Evolutionary conservation across 2,329 filamentous ascomycete species (phyloP).

Genomic region (Purpureocillium takamizusanense): DNA sequence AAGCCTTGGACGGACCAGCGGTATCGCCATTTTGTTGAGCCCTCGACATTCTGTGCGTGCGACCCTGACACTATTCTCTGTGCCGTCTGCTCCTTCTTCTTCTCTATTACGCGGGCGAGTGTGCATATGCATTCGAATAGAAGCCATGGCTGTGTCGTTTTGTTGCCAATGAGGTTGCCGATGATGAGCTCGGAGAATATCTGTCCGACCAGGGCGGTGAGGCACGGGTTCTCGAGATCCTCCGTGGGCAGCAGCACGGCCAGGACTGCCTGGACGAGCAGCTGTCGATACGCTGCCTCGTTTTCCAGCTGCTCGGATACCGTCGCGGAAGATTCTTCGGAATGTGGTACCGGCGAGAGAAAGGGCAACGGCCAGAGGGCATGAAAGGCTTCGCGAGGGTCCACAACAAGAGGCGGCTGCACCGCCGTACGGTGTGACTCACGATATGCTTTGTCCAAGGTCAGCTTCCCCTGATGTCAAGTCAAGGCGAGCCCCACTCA

Average conservation of each 20-base stretch:
- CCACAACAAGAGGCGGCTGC: constrained; percentile 49
- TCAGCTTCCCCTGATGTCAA: neutral
- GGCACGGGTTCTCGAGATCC: constrained; percentile 78
- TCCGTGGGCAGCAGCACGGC: constrained; percentile 84
- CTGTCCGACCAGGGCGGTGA: constrained; percentile 76
- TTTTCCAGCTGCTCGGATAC: constrained; percentile 57
- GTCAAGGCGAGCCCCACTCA: constrained; percentile 27
- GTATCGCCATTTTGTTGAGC: constrained; percentile 8
- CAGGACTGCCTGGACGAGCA: constrained; percentile 76
- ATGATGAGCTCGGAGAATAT: constrained; percentile 86
- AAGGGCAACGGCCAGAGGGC: constrained; percentile 72
- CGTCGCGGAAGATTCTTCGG: constrained; percentile 38
- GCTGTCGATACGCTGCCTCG: constrained; percentile 75
- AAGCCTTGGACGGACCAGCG: constrained; percentile 33
- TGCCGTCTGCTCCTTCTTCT: constrained; percentile 16
- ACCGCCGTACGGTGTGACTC: constrained; percentile 51
- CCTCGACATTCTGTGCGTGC: constrained; percentile 1
- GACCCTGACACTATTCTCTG: constrained; percentile 8
- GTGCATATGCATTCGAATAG: constrained; percentile 80
- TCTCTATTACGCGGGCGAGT: constrained; percentile 35
- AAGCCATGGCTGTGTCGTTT: constrained; percentile 79
- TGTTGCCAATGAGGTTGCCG: constrained; percentile 71
- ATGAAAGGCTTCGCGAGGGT: constrained; percentile 69
- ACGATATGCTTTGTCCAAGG: constrained; percentile 55
- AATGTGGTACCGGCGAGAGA: constrained; percentile 64